phyloP scores from a whole-genome alignment of 257 asterid genomes.

The Nyctanthes arbortristis region DNA sequence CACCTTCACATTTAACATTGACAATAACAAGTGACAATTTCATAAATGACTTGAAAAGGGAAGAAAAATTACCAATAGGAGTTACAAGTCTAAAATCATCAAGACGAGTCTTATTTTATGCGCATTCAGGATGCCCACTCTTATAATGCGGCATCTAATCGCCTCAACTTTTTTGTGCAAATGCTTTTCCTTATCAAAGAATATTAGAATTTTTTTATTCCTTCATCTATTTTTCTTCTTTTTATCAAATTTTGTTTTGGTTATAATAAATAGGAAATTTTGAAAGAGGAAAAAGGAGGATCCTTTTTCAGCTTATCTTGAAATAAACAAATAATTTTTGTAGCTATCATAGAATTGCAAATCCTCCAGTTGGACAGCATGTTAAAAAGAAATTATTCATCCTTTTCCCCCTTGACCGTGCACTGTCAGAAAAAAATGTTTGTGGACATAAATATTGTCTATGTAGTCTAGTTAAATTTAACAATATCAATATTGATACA shows the following conservation, averaged over 20 bases:
- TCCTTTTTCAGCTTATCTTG: constrained; percentile 22
- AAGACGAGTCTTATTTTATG: too few species aligned
- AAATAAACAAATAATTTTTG: constrained; percentile 13
- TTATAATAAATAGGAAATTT: constrained; percentile 4
- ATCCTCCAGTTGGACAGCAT: constrained; percentile 11
- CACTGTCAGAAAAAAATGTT: too few species aligned
- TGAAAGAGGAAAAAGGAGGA: constrained; percentile 15
- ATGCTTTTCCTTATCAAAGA: neutral
- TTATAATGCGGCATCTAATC: constrained; percentile 14
- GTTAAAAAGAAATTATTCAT: neutral
- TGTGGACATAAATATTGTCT: too few species aligned
- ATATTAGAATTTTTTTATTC: neutral
- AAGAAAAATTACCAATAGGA: too few species aligned
- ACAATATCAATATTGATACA: too few species aligned
- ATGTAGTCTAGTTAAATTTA: too few species aligned
- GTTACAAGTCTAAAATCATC: too few species aligned
- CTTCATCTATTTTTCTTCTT: neutral
- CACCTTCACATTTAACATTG: too few species aligned
- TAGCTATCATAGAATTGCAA: constrained; percentile 27
- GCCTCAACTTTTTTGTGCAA: neutral
- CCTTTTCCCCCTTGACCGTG: neutral
- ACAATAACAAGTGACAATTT: too few species aligned
- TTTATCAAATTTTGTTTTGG: neutral
- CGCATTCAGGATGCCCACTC: constrained; percentile 25
- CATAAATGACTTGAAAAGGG: too few species aligned